phyloP scores from a whole-genome alignment of 2,329 filamentous ascomycete genomes.

The Aspergillus proliferans region DNA sequence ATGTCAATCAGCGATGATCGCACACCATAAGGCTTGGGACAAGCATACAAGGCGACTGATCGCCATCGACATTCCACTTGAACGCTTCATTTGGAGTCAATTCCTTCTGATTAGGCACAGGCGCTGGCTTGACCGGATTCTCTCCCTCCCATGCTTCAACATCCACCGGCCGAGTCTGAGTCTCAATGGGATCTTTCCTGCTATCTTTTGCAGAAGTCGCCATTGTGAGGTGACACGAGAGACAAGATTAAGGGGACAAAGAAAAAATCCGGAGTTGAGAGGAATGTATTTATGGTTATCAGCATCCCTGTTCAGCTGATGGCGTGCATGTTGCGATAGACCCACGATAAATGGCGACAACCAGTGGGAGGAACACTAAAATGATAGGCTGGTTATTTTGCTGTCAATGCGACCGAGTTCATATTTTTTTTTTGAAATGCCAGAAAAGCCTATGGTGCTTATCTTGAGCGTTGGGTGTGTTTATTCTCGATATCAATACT shows the following conservation, averaged over 20 bases:
- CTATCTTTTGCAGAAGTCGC: not conserved
- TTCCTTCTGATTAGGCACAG: slow-evolving; percentile 21
- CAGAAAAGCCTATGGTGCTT: not conserved
- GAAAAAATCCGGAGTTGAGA: not conserved
- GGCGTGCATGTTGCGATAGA: slow-evolving; percentile 1
- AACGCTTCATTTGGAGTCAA: slow-evolving; percentile 31
- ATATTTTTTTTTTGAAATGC: not conserved
- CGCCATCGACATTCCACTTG: slow-evolving; percentile 33
- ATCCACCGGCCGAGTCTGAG: not conserved
- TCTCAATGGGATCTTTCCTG: not conserved
- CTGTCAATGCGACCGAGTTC: not conserved
- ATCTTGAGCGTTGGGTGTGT: not conserved
- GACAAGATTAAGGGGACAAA: not conserved
- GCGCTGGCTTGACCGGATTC: not conserved
- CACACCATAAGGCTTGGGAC: not conserved
- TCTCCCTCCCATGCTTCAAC: not conserved
- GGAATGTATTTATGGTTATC: not conserved
- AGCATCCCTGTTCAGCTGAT: not conserved
- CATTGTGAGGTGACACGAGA: not conserved
- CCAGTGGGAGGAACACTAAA: not conserved
- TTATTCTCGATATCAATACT: too few relatives aligned
- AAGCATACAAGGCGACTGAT: slow-evolving; percentile 31
- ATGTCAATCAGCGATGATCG: slow-evolving; percentile 1
- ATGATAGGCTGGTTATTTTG: not conserved
- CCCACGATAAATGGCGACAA: slow-evolving; percentile 1